These are phyloP conservation scores for Stevia rebaudiana DNA, from an alignment of 140 eudicot genomes.

Conservation along the genomic window DNA sequence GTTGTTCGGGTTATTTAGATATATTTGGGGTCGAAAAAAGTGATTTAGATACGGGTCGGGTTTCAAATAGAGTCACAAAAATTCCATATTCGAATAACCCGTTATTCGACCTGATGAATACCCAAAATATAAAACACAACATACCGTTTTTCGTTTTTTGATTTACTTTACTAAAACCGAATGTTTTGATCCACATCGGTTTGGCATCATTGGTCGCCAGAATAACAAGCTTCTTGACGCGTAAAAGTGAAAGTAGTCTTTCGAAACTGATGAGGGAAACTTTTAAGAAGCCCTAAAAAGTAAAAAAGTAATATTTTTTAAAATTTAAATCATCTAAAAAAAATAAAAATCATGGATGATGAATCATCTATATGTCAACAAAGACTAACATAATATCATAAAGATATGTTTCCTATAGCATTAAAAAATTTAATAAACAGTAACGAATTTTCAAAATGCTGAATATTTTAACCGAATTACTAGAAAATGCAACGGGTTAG, in stretches of 20 bases:
- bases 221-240: slow-evolving; percentile 53
- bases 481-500: background rate
- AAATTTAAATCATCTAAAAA: background rate
- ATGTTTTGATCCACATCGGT: slow-evolving; percentile 56
- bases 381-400: background rate
- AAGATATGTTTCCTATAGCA: background rate
- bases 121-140: background rate
- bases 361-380: background rate
- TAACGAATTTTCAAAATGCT: too few relatives aligned
- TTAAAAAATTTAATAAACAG: background rate
- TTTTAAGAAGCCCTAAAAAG: slow-evolving; percentile 64
- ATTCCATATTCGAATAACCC: too few relatives aligned
- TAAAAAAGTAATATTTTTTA: background rate
- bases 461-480: background rate
- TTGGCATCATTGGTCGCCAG: slow-evolving; percentile 67
- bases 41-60: too few relatives aligned
- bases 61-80: too few relatives aligned
- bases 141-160: slow-evolving; percentile 42
- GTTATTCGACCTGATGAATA: too few relatives aligned
- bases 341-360: background rate
- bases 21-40: too few relatives aligned
- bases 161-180: slow-evolving; percentile 50
- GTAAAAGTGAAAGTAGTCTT: slow-evolving; percentile 40
- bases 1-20: too few relatives aligned
- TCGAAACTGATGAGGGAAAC: slow-evolving; percentile 52